Evolutionary conservation across 805 yeast species (phyloP).

Genomic region (Naumovozyma castellii): DNA sequence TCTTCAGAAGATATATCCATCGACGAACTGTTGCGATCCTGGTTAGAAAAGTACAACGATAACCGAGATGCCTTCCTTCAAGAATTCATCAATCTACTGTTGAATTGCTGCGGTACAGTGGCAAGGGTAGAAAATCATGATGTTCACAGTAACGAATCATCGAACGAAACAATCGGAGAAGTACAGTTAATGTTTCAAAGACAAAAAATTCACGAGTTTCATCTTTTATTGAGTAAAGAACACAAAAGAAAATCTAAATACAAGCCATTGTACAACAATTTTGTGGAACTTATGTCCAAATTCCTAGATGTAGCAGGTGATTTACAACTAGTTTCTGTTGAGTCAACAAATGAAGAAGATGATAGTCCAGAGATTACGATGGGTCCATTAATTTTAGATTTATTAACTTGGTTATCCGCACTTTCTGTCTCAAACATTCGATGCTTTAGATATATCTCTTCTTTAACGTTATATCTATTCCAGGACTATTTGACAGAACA

Average conservation of each 20-base stretch:
- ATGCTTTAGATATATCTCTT: constrained; percentile 60
- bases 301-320: constrained; percentile 49
- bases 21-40: constrained; percentile 43
- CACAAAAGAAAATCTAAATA: constrained; percentile 34
- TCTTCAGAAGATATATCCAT: constrained; percentile 41
- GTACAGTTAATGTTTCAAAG: constrained; percentile 51
- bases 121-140: constrained; percentile 66
- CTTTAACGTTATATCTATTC: constrained; percentile 48
- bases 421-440: constrained; percentile 62
- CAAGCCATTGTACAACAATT: constrained; percentile 43
- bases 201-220: constrained; percentile 62
- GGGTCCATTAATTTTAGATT: constrained; percentile 33
- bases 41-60: constrained; percentile 45
- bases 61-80: constrained; percentile 43
- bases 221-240: constrained; percentile 45
- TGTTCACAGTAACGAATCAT: constrained; percentile 56
- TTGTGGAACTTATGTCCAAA: constrained; percentile 45
- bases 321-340: constrained; percentile 46
- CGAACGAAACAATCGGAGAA: constrained; percentile 65
- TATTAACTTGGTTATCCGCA: constrained; percentile 68
- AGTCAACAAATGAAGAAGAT: constrained; percentile 11
- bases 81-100: constrained; percentile 55
- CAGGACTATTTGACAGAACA: constrained; percentile 52
- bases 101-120: constrained; percentile 65
- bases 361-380: constrained; percentile 27